Base-by-base conservation (phyloP, 1,284 basidiomycete genomes). In the Trametes versicolor region DNA sequence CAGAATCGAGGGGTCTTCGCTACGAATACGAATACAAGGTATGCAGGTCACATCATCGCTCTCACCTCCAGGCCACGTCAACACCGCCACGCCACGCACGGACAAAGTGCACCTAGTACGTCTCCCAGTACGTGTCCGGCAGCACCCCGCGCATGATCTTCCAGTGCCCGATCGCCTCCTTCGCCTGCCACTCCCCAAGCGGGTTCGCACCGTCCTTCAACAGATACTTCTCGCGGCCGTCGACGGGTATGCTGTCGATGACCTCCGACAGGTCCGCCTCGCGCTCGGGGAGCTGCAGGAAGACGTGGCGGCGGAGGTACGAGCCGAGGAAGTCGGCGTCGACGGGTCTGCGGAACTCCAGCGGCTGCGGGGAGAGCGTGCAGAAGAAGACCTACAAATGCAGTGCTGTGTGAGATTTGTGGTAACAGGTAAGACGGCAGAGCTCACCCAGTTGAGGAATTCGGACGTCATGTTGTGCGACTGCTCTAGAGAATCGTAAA, bases 401-500 rank as follows among this genome's bases (percentile, higher is more conserved):
- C 57, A 36, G 57, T 34, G 57, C 19, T 4, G 53, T 47, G 59
- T 39, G 39, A 47, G 60, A 55, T 4, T 5, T 37, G 53, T 56
- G 34, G 43, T 23, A 48, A 37, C 41, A 48, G 37, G 47, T 54
- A 36, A 47, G 32, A 54, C 19, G 25, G 49, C 34, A 19, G 12
- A 6, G 78, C 84, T 60, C 68, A 94, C 94, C 78, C 95, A 85
- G 75, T 96, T 96, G 54, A 90, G 79, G 72, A 93, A 89, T 47
- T 89, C 87, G 2, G 82, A 77, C 29, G 81, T 75, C 47, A 83
- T 82, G 27, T 83, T 81, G 0, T 78, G 65, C 13, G 86, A 70
- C 37, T 69, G 67, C 23, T 80, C 77, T 49, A 87, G 74, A 12
- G 82, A 78, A 76, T 97, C 96, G 68, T 92, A 89, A 81, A 96